Percentiles rank a stretch among this genome's conserved stretches.
These are phyloP conservation scores for Ascochyta rabiei DNA, from an alignment of 2,329 filamentous ascomycete genomes.

Conservation along the genomic window DNA sequence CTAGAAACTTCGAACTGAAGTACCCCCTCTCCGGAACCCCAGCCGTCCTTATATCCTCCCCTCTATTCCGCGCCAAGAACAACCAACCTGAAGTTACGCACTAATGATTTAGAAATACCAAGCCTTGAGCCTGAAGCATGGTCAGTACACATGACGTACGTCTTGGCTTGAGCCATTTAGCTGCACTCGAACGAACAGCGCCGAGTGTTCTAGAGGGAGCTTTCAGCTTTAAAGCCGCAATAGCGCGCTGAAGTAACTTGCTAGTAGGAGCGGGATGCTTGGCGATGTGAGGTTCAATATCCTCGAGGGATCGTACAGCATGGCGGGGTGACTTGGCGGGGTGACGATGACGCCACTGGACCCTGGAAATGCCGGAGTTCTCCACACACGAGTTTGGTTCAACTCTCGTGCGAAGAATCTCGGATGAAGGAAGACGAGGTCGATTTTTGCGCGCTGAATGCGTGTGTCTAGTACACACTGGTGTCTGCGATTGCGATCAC, in stretches of 20 bases:
- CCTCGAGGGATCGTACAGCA: background rate
- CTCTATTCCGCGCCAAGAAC: conserved; percentile 6
- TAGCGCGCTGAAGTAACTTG: background rate
- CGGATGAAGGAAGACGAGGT: background rate
- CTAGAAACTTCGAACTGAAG: background rate
- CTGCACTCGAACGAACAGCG: background rate
- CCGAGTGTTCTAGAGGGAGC: conserved; percentile 9
- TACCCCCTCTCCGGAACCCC: background rate
- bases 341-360: conserved; percentile 21
- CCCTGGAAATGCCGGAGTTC: background rate
- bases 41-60: conserved; percentile 15
- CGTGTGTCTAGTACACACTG: background rate
- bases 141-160: conserved; percentile 24
- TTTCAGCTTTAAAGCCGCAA: conserved; percentile 19
- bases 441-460: background rate
- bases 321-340: conserved; percentile 19
- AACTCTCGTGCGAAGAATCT: background rate
- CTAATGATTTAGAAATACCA: conserved; percentile 11
- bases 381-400: background rate
- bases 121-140: conserved; percentile 16
- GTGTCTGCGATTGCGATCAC: background rate
- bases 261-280: conserved; percentile 19
- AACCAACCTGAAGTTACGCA: conserved; percentile 16
- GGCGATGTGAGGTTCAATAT: conserved; percentile 10
- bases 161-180: conserved; percentile 1